These are phyloP conservation scores for Diaporthe nobilis DNA, from an alignment of 2,329 filamentous ascomycete genomes.

Conservation along the genomic window DNA sequence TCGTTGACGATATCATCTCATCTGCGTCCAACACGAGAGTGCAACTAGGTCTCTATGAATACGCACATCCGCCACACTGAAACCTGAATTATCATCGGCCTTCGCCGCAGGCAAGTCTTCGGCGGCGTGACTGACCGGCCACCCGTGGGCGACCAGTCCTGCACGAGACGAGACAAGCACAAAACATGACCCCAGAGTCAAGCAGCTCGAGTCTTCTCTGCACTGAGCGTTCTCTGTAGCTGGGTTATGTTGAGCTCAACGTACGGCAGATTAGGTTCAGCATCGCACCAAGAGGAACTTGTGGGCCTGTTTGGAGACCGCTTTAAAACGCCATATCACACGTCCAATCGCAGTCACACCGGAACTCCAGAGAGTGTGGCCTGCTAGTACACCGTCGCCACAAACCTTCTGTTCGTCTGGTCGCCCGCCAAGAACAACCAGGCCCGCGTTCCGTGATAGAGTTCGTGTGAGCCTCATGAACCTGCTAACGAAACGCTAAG, in stretches of 20 bases:
- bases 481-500: constrained; percentile 37
- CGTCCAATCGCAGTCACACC: constrained; percentile 35
- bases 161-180: constrained; percentile 8
- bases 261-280: constrained; percentile 18
- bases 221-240: neutral
- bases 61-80: neutral
- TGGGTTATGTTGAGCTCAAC: neutral
- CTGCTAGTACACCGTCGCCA: neutral
- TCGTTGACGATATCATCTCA: constrained; percentile 20
- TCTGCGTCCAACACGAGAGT: neutral
- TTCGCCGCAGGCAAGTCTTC: constrained; percentile 9
- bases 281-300: constrained; percentile 12
- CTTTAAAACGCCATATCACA: constrained; percentile 28
- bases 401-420: constrained; percentile 28
- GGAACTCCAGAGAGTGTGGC: neutral
- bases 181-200: constrained; percentile 21
- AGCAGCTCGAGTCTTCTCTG: constrained; percentile 10
- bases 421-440: constrained; percentile 23
- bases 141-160: constrained; percentile 5
- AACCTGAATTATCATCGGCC: constrained; percentile 3
- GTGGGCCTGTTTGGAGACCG: constrained; percentile 24
- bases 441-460: constrained; percentile 19
- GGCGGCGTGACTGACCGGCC: constrained; percentile 5
- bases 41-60: neutral
- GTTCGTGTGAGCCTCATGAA: constrained; percentile 31